Conservation (phyloP, 495 filamentous ascomycete species). For the Aspergillus carlsbadensis region DNA sequence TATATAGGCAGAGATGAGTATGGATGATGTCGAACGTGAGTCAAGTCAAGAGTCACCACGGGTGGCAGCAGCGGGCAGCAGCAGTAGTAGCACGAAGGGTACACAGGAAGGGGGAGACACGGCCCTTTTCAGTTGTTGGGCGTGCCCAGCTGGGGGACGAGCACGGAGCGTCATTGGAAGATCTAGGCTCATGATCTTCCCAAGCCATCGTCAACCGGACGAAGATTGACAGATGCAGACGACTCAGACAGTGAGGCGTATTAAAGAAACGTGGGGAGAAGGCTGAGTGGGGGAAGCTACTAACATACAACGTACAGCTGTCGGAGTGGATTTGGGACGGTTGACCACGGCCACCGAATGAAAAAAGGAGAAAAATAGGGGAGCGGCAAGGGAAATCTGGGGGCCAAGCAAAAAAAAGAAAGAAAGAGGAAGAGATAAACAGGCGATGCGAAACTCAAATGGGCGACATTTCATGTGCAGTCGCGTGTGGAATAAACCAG, state of each 20-base stretch:
- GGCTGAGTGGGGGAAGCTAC: conserved; percentile 10
- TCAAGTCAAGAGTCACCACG: not conserved
- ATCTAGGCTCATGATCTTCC: conserved; percentile 10
- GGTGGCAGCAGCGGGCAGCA: not conserved
- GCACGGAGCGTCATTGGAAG: conserved; percentile 5
- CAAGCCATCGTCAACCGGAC: conserved; percentile 10
- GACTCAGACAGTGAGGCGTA: not conserved
- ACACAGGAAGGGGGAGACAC: conserved; percentile 10
- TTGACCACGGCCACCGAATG: conserved; percentile 9
- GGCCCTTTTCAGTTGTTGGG: not conserved
- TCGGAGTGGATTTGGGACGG: not conserved
- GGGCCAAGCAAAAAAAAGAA: conserved; percentile 6
- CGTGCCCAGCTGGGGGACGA: not conserved
- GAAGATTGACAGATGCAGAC: not conserved
- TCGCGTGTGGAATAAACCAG: conserved; percentile 6
- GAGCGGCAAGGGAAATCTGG: conserved; percentile 1
- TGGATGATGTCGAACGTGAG: not conserved
- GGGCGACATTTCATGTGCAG: not conserved
- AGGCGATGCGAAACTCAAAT: conserved; percentile 5
- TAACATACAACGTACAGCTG: conserved; percentile 10
- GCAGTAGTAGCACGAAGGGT: conserved; percentile 15
- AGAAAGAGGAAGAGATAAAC: not conserved
- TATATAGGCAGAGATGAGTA: not conserved
- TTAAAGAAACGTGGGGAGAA: conserved; percentile 15
- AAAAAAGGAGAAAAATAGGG: conserved; percentile 1